Conservation (phyloP, 2,329 filamentous ascomycete genomes). For the Lachnum nothofagi region DNA sequence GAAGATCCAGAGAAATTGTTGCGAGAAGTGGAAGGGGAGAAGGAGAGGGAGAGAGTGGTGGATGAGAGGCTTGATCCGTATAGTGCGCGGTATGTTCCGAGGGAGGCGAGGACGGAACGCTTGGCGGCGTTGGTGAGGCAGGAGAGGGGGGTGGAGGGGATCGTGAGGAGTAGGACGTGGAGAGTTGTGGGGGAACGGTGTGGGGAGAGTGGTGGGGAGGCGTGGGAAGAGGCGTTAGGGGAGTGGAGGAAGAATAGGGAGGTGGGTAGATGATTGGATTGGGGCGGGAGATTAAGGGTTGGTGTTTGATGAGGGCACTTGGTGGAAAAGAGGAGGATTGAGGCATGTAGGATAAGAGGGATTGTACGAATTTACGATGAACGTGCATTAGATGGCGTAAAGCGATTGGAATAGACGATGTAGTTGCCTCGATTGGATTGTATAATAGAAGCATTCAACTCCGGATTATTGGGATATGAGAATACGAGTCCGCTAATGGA, state of each 20-base stretch:
- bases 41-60: constrained; percentile 67
- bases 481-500: no score
- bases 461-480: background rate
- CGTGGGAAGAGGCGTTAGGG: constrained; percentile 62
- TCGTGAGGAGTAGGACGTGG: constrained; percentile 81
- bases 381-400: background rate
- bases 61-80: constrained; percentile 92
- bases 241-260: constrained; percentile 48
- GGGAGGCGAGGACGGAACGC: constrained; percentile 73
- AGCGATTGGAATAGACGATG: background rate
- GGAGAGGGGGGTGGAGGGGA: constrained; percentile 71
- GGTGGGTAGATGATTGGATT: constrained; percentile 1
- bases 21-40: constrained; percentile 64
- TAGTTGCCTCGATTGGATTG: background rate
- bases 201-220: constrained; percentile 49
- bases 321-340: background rate
- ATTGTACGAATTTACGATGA: no score
- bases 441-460: background rate
- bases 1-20: constrained; percentile 73
- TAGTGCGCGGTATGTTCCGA: constrained; percentile 72
- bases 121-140: constrained; percentile 69
- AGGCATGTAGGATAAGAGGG: no score
- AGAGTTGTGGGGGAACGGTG: constrained; percentile 71
- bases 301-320: no score
- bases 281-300: background rate